A percentile compares a stretch with the other conserved stretches of the same genome.
These are phyloP conservation scores for Hypoxylon sp. DNA, from an alignment of 2,329 filamentous ascomycete genomes.

Conservation along the genomic window DNA sequence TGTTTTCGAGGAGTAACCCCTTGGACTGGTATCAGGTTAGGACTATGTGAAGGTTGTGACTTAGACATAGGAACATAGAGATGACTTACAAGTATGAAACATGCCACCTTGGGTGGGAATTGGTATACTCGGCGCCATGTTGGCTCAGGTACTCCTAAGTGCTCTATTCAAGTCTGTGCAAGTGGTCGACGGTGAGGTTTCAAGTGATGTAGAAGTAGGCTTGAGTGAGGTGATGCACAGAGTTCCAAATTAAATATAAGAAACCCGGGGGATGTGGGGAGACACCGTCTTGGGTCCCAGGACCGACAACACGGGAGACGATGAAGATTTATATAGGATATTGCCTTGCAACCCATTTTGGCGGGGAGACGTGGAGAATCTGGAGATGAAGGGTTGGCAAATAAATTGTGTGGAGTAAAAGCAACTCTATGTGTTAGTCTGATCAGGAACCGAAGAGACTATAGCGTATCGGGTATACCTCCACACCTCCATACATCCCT, in stretches of 20 bases:
- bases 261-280: constrained; percentile 48
- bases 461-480: constrained; percentile 51
- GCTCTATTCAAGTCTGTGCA: constrained; percentile 32
- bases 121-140: constrained; percentile 63
- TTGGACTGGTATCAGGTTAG: constrained; percentile 57
- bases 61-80: neutral
- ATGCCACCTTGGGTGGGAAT: constrained; percentile 66
- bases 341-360: constrained; percentile 53
- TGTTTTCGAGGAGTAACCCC: constrained; percentile 67
- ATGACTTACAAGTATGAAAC: constrained; percentile 63
- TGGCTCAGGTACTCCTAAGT: constrained; percentile 43
- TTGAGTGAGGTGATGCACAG: constrained; percentile 38
- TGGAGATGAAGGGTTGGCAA: constrained; percentile 54
- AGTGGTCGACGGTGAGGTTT: constrained; percentile 39
- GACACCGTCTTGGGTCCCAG: constrained; percentile 49
- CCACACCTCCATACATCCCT: constrained; percentile 44
- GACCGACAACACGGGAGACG: constrained; percentile 55
- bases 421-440: constrained; percentile 44
- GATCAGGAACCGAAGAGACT: constrained; percentile 51
- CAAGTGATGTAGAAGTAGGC: constrained; percentile 49
- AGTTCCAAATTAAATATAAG: constrained; percentile 42
- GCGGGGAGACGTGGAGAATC: constrained; percentile 56
- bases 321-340: constrained; percentile 61
- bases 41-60: constrained; percentile 15
- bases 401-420: constrained; percentile 52